Evolutionary conservation across 176 grass and related monocot genomes (phyloP).

Genomic region (Ensete glaucum): DNA sequence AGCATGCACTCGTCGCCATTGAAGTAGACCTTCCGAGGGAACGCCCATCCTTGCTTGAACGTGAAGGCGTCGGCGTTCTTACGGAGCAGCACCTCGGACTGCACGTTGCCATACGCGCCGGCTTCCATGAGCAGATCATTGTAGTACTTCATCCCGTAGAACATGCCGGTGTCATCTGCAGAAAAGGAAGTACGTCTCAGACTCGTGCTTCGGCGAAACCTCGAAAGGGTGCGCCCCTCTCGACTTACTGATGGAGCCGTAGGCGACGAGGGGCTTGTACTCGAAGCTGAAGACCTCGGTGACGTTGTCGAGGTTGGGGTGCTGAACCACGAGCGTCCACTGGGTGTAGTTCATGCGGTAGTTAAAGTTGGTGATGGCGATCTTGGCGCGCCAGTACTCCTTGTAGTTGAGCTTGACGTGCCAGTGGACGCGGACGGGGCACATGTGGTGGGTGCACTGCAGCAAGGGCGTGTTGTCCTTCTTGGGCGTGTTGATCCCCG

Average conservation of each 20-base stretch:
- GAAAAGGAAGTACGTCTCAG: not conserved
- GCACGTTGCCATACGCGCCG: slow-evolving; percentile 13
- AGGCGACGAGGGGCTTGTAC: slow-evolving; percentile 13
- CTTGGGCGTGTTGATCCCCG: not conserved
- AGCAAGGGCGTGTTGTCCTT: not conserved
- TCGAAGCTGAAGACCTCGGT: slow-evolving; percentile 23
- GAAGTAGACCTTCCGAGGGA: slow-evolving; percentile 20
- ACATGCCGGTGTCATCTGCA: slow-evolving; percentile 22
- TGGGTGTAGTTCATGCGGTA: slow-evolving; percentile 17
- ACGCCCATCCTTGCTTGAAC: slow-evolving; percentile 24
- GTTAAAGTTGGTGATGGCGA: slow-evolving; percentile 25
- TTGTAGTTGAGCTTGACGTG: slow-evolving; percentile 27
- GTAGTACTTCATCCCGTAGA: slow-evolving; percentile 17
- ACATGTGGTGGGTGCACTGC: slow-evolving; percentile 25
- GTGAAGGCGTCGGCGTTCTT: slow-evolving; percentile 15
- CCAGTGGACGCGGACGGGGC: slow-evolving; percentile 18
- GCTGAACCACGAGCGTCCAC: slow-evolving; percentile 13
- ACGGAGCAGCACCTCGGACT: slow-evolving; percentile 10
- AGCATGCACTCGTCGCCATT: slow-evolving; percentile 22
- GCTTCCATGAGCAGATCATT: slow-evolving; percentile 25
- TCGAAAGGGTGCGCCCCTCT: not conserved
- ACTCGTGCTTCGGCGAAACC: too few relatives aligned
- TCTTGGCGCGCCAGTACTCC: slow-evolving; percentile 17
- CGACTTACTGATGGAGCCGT: slow-evolving; percentile 10
- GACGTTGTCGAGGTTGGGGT: slow-evolving; percentile 21